Evolutionary conservation across 225 moss, liverwort and hornwort genomes (phyloP).

Genomic region (Pseudisothecium myosuroides): DNA sequence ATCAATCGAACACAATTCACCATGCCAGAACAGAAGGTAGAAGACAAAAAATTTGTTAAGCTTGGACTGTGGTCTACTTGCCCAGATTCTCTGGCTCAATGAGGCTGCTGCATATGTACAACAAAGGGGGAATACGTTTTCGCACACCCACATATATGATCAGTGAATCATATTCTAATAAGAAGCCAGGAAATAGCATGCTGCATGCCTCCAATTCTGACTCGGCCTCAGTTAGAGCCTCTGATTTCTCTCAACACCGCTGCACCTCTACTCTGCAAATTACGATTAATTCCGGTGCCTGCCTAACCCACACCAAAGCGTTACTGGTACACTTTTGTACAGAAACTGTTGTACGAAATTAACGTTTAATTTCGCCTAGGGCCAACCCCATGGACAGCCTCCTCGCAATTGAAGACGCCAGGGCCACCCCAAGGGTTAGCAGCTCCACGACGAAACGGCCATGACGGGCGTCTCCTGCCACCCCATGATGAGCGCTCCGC

Average conservation of each 20-base stretch:
- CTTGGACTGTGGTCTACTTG: neutral
- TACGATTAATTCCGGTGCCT: neutral
- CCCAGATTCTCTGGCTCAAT: conserved; percentile 25
- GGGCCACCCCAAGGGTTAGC: conserved; percentile 9
- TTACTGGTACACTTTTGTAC: conserved; percentile 33
- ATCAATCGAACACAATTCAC: neutral
- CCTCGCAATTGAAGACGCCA: neutral
- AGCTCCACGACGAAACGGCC: conserved; percentile 41
- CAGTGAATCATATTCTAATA: neutral
- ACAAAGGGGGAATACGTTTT: neutral
- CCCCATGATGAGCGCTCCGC: conserved; percentile 41
- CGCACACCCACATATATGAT: neutral
- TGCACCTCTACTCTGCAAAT: conserved; percentile 2
- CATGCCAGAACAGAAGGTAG: neutral
- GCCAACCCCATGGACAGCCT: neutral
- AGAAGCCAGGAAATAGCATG: neutral
- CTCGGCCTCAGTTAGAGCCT: neutral
- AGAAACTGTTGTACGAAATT: neutral
- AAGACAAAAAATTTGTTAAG: neutral
- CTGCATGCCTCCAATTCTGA: neutral
- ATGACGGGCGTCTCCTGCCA: conserved; percentile 58
- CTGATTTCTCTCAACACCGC: neutral
- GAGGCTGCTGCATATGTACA: conserved; percentile 25
- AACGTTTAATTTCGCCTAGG: neutral
- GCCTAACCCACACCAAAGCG: neutral